Base-by-base conservation (phyloP, 208 protist genomes). In the Leptomonas seymouri region DNA sequence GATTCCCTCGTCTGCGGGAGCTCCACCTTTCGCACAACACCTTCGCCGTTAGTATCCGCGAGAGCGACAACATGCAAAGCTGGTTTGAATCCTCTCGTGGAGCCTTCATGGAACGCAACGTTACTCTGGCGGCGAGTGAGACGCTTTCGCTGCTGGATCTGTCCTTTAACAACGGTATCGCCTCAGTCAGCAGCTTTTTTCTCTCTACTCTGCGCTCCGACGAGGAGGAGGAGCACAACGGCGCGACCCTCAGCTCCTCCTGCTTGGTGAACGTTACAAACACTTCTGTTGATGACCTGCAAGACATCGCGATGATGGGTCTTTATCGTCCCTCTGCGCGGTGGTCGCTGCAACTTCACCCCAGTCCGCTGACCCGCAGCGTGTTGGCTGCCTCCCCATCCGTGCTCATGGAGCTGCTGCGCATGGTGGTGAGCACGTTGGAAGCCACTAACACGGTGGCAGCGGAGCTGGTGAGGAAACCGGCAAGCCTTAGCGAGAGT, bases 11-110 rank as follows among this genome's bases (percentile, higher is more conserved):
- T 28, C 67, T 90, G n/a, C 61, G 50, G 14, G 76, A 86, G 39
- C 53, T 93, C 34, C 67, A 91, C 51, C 46, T 93, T 4, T 85
- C 85, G 8, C 78, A 94, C 69, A 96, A 96, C 67, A 67, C 71
- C 48, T 69, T 96, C 2, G 36, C 51, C 16, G 60, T 80, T 9
- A 87, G 61, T 20, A 61, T 85, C n/a, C 74, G 64, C 15, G 85
- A 88, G 44, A 89, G 80, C 51, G 82, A 92, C 45, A 53, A 60
- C 20, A 83, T 88, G 70, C 84, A 93, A 42, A 75, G 59, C 9
- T 34, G 55, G 8, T 84, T 83, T 74, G 70, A 42, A 9, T 49
- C 63, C 15, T 71, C 56, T 27, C 9, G 21, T n/a, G 42, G 39
- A 5, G 28, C n/a, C 5, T 46, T 55, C 50, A 12, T 57, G 21